These are phyloP conservation scores for Sporothrix luriei DNA, from an alignment of 2,329 filamentous ascomycete species.

Conservation along the genomic window DNA sequence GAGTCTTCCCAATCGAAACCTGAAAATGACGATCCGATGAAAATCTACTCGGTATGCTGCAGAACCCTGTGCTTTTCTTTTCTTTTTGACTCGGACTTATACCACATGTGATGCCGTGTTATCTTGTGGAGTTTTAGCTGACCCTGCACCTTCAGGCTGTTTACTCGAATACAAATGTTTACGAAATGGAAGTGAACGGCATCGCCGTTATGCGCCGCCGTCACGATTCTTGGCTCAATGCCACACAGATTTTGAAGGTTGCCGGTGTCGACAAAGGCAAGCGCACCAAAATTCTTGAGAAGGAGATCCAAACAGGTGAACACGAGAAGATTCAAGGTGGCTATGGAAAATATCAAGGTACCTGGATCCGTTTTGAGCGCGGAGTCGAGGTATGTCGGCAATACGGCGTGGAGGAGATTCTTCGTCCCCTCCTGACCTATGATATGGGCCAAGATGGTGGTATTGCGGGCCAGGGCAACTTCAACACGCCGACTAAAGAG, in stretches of 20 bases:
- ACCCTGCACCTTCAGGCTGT: slow-evolving; percentile 59
- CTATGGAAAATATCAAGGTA: slow-evolving; percentile 98
- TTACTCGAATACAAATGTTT: slow-evolving; percentile 94
- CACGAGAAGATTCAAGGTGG: slow-evolving; percentile 98
- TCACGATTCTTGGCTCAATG: slow-evolving; percentile 94
- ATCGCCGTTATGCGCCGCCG: slow-evolving; percentile 95
- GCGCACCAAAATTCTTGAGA: slow-evolving; percentile 95
- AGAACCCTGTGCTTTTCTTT: not conserved
- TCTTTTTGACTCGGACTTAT: not conserved
- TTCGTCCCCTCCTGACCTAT: slow-evolving; percentile 75
- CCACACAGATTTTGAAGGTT: slow-evolving; percentile 96
- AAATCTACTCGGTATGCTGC: slow-evolving; percentile 63
- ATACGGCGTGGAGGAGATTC: slow-evolving; percentile 73
- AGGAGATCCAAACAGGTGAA: slow-evolving; percentile 93
- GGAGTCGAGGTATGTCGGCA: slow-evolving; percentile 88
- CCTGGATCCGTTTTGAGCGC: slow-evolving; percentile 94
- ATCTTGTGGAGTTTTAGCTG: not conserved
- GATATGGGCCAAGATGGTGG: slow-evolving; percentile 78
- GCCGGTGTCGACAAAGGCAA: slow-evolving; percentile 97
- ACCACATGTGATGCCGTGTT: not conserved
- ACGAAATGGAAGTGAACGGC: slow-evolving; percentile 96
- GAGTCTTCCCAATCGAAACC: slow-evolving; percentile 42
- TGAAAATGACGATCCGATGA: slow-evolving; percentile 51
- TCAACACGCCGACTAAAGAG: slow-evolving; percentile 97
- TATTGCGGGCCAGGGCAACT: slow-evolving; percentile 68